These are phyloP conservation scores for Rugonectria rugulosa DNA, from an alignment of 2,329 filamentous ascomycete species.

Conservation along the genomic window DNA sequence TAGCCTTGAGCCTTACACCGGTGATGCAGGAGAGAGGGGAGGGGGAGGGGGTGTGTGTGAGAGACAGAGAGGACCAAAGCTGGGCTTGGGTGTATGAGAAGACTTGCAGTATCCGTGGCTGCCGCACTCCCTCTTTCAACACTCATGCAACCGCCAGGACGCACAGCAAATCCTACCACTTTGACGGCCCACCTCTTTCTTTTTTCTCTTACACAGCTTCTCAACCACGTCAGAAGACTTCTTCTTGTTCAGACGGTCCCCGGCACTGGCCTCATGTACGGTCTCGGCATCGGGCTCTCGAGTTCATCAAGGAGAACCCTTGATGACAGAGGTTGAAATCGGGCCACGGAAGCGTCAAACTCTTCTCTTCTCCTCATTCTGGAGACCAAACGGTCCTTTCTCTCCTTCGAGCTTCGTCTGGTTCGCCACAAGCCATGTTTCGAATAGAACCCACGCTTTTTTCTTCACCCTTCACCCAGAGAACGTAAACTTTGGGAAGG, in stretches of 20 bases:
- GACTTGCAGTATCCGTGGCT: too few relatives aligned
- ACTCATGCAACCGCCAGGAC: constrained; percentile 19
- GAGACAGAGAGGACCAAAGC: too few relatives aligned
- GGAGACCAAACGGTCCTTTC: too few relatives aligned
- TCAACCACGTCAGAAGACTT: not conserved
- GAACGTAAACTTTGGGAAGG: too few relatives aligned
- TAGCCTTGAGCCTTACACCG: not conserved
- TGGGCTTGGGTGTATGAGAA: not conserved
- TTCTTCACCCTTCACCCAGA: too few relatives aligned
- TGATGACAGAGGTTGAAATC: too few relatives aligned
- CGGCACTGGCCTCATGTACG: not conserved
- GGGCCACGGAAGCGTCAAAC: too few relatives aligned
- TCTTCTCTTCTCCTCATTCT: too few relatives aligned
- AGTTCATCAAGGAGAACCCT: not conserved
- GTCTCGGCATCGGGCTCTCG: not conserved
- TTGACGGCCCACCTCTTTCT: not conserved
- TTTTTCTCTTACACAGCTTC: not conserved
- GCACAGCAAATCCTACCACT: constrained; percentile 18
- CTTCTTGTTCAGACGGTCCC: not conserved
- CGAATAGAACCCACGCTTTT: too few relatives aligned
- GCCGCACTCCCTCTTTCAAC: constrained; percentile 16
- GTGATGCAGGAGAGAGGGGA: too few relatives aligned
- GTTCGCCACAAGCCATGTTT: too few relatives aligned
- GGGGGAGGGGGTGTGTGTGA: not conserved
- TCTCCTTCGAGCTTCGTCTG: too few relatives aligned